Base-by-base conservation (phyloP, 1,139 yeast species). In the Saccharomyces hybrid region DNA sequence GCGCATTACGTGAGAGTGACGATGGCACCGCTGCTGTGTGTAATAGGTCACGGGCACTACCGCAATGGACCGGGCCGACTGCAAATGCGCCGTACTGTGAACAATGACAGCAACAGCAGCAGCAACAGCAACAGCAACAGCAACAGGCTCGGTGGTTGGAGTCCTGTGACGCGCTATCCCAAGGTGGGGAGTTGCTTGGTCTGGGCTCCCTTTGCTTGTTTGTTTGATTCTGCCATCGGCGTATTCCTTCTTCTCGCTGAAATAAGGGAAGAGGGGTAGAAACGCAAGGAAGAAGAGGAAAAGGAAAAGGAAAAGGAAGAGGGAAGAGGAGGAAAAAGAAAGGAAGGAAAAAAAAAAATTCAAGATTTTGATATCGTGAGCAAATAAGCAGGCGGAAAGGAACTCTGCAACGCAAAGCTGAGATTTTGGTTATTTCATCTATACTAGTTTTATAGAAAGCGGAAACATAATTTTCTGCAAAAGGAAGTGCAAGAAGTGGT, bases 241-340 rank as follows among this genome's bases (percentile, higher is more conserved):
- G 11, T 38, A 6, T 25, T 32, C 38, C n/a, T 32, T 11, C 8
- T n/a, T 32, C 13, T 32, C 7, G 38, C 38, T 32, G 14, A 8
- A 32, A 32, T n/a, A n/a, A 38, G 44, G 25, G 44, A 38, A 38
- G 44, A 38, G 44, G 44, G 44, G 44, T 38, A 38, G 25, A 38
- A 38, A 38, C 44, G 44, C 44, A 38, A 38, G 44, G 44, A 38
- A 38, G 44, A 38, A 38, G n/a, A 38, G 6, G 44, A 38, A 14
- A 3, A 19, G 23, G 23, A 19, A 19, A 3, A 19, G 23, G 23
- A 19, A 19, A 19, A 19, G 23, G 42, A 38, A 11, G 44, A 38
- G 44, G 44, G 44, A 16, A 16, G 44, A 16, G 44, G n/a, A 38
- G 19, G 44, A 11, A 38, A 38, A 19, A 38, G 38, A 38, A 19